phyloP scores from a whole-genome alignment of 139 green algal species.

The Picochlorum sp. region DNA sequence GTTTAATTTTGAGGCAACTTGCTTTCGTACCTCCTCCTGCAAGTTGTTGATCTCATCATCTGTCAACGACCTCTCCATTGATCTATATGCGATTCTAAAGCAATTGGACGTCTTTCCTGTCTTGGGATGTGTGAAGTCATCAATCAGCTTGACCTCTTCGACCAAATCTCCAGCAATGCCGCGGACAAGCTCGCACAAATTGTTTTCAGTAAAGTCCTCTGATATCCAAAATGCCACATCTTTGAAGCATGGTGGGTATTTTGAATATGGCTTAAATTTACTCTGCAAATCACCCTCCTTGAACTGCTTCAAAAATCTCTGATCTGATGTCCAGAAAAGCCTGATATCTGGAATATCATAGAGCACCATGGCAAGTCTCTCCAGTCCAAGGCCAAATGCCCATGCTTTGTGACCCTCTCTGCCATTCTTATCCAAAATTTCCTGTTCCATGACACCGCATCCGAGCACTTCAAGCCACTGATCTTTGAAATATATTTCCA shows the following conservation, averaged over 20 bases:
- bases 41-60: constrained; percentile 96
- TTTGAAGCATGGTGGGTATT: constrained; percentile 94
- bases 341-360: constrained; percentile 98
- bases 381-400: constrained; percentile 77
- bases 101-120: constrained; percentile 82
- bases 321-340: constrained; percentile 88
- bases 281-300: constrained; percentile 42
- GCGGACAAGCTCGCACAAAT: constrained; percentile 90
- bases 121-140: constrained; percentile 95
- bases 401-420: constrained; percentile 31
- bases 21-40: constrained; percentile 68
- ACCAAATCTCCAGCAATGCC: constrained; percentile 75
- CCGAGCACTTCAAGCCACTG: constrained; percentile 98
- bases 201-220: constrained; percentile 93
- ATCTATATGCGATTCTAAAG: constrained; percentile 91
- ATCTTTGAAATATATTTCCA: constrained; percentile 98
- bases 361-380: constrained; percentile 96
- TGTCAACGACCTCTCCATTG: constrained; percentile 87
- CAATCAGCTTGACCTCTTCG: constrained; percentile 93
- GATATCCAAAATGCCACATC: constrained; percentile 96
- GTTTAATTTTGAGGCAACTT: constrained; percentile 46
- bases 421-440: constrained; percentile 76
- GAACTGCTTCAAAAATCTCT: constrained; percentile 90
- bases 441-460: constrained; percentile 92
- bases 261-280: constrained; percentile 92